phyloP scores from a whole-genome alignment of 352 stramenopile genomes.

The Pythium myriotylum region DNA sequence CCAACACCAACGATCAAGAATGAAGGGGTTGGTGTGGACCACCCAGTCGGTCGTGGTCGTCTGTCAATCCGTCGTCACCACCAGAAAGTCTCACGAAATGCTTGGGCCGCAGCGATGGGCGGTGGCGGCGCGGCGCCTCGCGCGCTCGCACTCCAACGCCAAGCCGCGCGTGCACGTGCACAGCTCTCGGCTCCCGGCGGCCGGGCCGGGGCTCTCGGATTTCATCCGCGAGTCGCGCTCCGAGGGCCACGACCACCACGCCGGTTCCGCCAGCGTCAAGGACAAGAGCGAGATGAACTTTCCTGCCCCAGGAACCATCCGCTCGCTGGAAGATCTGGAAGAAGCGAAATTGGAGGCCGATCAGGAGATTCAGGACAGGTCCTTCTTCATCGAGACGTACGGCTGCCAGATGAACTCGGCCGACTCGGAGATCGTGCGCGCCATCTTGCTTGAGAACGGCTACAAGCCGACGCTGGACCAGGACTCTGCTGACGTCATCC shows the following conservation, averaged over 20 bases:
- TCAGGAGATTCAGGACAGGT: conserved; percentile 22
- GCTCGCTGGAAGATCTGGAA: conserved; percentile 62
- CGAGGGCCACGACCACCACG: conserved; percentile 29
- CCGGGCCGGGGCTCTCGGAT: conserved; percentile 64
- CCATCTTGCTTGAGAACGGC: conserved; percentile 86
- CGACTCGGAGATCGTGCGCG: conserved; percentile 98
- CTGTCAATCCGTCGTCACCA: no score
- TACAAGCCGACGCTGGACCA: conserved; percentile 64
- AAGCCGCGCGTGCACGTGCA: conserved; percentile 40
- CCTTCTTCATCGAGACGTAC: conserved; percentile 94
- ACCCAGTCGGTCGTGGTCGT: no score
- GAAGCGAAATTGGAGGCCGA: conserved; percentile 10
- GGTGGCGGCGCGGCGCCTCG: conserved; percentile 15
- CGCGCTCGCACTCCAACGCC: conserved; percentile 36
- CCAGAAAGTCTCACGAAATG: conserved; percentile 23
- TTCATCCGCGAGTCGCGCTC: conserved; percentile 64
- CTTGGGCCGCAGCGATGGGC: conserved; percentile 21
- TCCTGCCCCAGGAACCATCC: conserved; percentile 40
- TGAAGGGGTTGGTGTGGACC: conserved; percentile 10
- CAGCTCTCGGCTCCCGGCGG: conserved; percentile 39
- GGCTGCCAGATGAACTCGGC: conserved; percentile 99
- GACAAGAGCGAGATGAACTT: conserved; percentile 79
- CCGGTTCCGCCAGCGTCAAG: conserved; percentile 32
- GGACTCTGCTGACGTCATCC: conserved; percentile 91
- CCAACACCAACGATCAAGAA: conserved; percentile 11